Evolutionary conservation across 2,329 filamentous ascomycete genomes (phyloP).

Genomic region (Claviceps sp.): DNA sequence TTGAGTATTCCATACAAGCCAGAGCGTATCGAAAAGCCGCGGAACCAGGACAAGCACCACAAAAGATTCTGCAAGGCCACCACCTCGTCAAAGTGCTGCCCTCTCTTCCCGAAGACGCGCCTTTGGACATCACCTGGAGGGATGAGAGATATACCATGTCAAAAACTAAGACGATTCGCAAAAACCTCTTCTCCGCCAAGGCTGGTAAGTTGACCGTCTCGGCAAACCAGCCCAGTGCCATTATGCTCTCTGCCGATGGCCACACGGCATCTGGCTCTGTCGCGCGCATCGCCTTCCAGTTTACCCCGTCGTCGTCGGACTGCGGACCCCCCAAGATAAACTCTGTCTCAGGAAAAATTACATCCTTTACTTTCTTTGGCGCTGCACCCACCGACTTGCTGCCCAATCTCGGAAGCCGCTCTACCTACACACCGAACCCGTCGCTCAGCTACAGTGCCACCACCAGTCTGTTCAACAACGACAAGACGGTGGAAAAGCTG

Average conservation of each 20-base stretch:
- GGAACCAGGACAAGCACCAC: background rate
- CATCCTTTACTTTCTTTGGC: slow-evolving; percentile 39
- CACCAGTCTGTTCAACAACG: slow-evolving; percentile 25
- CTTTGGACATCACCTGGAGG: slow-evolving; percentile 32
- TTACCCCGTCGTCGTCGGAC: slow-evolving; percentile 30
- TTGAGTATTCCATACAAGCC: slow-evolving; percentile 40
- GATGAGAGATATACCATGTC: slow-evolving; percentile 36
- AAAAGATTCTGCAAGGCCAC: slow-evolving; percentile 26
- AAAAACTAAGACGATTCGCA: slow-evolving; percentile 39
- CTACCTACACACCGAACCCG: slow-evolving; percentile 25
- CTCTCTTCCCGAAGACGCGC: slow-evolving; percentile 33
- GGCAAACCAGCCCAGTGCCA: slow-evolving; percentile 31
- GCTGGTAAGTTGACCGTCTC: slow-evolving; percentile 34
- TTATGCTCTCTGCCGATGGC: slow-evolving; percentile 38
- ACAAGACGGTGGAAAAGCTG: slow-evolving; percentile 20
- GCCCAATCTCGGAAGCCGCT: slow-evolving; percentile 37
- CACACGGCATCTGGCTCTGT: slow-evolving; percentile 27
- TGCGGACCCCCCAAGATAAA: slow-evolving; percentile 34
- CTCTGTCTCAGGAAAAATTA: slow-evolving; percentile 35
- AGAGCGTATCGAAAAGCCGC: slow-evolving; percentile 20
- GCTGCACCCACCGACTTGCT: slow-evolving; percentile 29
- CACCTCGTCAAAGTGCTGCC: slow-evolving; percentile 41
- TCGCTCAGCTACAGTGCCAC: slow-evolving; percentile 34
- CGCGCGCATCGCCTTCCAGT: slow-evolving; percentile 32
- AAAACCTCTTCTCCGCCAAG: slow-evolving; percentile 38